These are phyloP conservation scores for Pseudogymnoascus sp. DNA, from an alignment of 2,329 filamentous ascomycete species.

Conservation along the genomic window DNA sequence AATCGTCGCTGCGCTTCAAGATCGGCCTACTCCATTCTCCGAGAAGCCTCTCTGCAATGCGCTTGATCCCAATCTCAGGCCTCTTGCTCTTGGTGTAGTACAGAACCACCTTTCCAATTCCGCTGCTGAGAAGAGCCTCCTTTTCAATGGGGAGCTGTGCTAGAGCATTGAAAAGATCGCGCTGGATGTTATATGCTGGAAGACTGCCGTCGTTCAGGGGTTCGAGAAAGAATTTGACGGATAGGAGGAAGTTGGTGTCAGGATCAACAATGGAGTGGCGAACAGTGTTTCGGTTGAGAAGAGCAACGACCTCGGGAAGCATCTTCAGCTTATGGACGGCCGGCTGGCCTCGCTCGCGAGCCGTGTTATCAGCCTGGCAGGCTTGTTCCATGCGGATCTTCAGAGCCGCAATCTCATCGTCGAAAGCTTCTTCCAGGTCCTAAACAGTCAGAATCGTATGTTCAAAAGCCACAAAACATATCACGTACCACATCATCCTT, in stretches of 20 bases:
- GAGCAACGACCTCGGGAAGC: slow-evolving; percentile 76
- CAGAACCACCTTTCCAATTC: slow-evolving; percentile 90
- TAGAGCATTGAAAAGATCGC: slow-evolving; percentile 79
- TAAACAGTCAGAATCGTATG: slow-evolving; percentile 29
- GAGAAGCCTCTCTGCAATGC: slow-evolving; percentile 83
- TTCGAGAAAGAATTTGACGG: slow-evolving; percentile 95
- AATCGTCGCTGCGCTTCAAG: slow-evolving; percentile 86
- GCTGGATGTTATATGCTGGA: slow-evolving; percentile 94
- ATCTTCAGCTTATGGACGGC: slow-evolving; percentile 91
- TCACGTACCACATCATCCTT: slow-evolving; percentile 75
- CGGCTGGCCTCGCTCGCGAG: slow-evolving; percentile 68
- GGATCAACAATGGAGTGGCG: slow-evolving; percentile 82
- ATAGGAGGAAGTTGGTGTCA: slow-evolving; percentile 88
- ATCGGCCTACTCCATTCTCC: slow-evolving; percentile 95
- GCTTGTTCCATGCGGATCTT: slow-evolving; percentile 86
- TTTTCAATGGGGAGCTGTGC: slow-evolving; percentile 80
- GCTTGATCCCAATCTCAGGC: slow-evolving; percentile 80
- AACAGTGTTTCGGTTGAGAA: slow-evolving; percentile 83
- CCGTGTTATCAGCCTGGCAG: slow-evolving; percentile 76
- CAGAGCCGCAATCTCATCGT: slow-evolving; percentile 80
- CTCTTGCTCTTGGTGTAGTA: slow-evolving; percentile 97
- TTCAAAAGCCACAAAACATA: too few species aligned
- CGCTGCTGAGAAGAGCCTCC: slow-evolving; percentile 79
- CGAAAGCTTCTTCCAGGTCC: slow-evolving; percentile 85
- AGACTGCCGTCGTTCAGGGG: slow-evolving; percentile 88